Evolutionary conservation across 495 filamentous ascomycete species (phyloP), one percentile per base, ranked within the genome.

Genomic region (Podospora pseudopauciseta): DNA sequence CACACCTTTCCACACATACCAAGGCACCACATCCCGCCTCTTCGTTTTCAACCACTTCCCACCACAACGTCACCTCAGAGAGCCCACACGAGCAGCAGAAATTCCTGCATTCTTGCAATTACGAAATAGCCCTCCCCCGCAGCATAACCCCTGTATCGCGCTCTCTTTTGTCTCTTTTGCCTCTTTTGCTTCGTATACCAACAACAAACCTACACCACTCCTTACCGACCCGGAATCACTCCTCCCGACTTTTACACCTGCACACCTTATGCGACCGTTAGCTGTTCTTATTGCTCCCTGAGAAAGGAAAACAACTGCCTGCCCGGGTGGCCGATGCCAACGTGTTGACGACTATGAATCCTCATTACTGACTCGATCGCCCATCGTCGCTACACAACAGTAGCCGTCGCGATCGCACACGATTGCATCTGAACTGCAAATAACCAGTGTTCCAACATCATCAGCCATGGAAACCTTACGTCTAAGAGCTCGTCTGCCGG

Each of bases 401-500:
- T 58, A 65, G 27, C 55, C 26, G 19, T 67, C 55, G 70, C 67
- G 67, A 71, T 66, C 58, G 32, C 61, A 53, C 4, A 49, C 18
- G 39, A 49, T 49, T 49, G 39, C 39, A 49, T 49, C 13, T 49
- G 7, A 11, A 49, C 15, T 49, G 13, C 39, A 49, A 49, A 49
- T 62, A 63, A 62, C 27, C 32, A n/a, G n/a, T 11, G 9, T 32
- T 28, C 56, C 66, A 44, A 56, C 61, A 68, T 58, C 65, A 62
- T n/a, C 56, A 26, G 54, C 71, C 66, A 88, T 90, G 88, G 84
- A 90, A 68, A 78, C 85, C 39, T 76, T 86, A 71, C 86, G 83
- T 15, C 76, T 88, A 19, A 87, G 86, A 74, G 75, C 81, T 60
- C 83, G 82, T 63, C 84, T 80, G 68, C 79, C 82, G 57, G 82